Conservation (phyloP, 371 early-diverging fungal species). For the Mortierella sp. region DNA sequence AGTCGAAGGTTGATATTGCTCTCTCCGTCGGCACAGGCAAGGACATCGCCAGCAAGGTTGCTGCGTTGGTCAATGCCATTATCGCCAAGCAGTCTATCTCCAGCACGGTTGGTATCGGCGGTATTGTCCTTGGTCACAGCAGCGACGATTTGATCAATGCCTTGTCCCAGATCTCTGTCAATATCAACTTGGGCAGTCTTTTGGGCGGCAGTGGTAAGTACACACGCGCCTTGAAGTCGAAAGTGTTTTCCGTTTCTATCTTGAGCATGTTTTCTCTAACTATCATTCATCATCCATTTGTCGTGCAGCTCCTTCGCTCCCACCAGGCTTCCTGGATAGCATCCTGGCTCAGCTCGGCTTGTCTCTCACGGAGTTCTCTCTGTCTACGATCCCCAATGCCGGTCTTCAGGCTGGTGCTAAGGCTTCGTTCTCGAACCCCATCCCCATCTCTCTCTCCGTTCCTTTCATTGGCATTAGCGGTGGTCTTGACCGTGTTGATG, state of each 20-base stretch:
- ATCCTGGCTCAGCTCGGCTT: slow-evolving; percentile 41
- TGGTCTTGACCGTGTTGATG: slow-evolving; percentile 44
- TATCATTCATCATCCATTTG: neutral
- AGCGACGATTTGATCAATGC: slow-evolving; percentile 37
- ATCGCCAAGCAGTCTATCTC: slow-evolving; percentile 40
- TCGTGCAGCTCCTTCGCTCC: slow-evolving; percentile 22
- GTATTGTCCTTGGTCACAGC: slow-evolving; percentile 42
- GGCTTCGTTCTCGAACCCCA: slow-evolving; percentile 46
- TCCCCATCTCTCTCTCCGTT: slow-evolving; percentile 45
- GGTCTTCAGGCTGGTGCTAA: slow-evolving; percentile 44
- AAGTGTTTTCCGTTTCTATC: too few relatives aligned
- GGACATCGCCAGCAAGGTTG: slow-evolving; percentile 41
- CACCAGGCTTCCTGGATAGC: slow-evolving; percentile 23
- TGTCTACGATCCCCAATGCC: slow-evolving; percentile 48
- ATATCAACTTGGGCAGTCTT: slow-evolving; percentile 31
- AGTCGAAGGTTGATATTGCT: slow-evolving; percentile 33
- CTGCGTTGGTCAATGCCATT: slow-evolving; percentile 40
- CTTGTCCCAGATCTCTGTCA: slow-evolving; percentile 35
- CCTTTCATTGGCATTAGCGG: slow-evolving; percentile 47
- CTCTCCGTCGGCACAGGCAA: slow-evolving; percentile 42
- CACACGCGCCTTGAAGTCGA: too few relatives aligned
- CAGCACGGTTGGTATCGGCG: slow-evolving; percentile 33
- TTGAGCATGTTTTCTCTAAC: neutral
- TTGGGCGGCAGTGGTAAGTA: slow-evolving; percentile 28
- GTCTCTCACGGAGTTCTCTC: slow-evolving; percentile 29